These are phyloP conservation scores for Sporobolomyces roseus DNA, from an alignment of 768 basidiomycete species.

Conservation along the genomic window DNA sequence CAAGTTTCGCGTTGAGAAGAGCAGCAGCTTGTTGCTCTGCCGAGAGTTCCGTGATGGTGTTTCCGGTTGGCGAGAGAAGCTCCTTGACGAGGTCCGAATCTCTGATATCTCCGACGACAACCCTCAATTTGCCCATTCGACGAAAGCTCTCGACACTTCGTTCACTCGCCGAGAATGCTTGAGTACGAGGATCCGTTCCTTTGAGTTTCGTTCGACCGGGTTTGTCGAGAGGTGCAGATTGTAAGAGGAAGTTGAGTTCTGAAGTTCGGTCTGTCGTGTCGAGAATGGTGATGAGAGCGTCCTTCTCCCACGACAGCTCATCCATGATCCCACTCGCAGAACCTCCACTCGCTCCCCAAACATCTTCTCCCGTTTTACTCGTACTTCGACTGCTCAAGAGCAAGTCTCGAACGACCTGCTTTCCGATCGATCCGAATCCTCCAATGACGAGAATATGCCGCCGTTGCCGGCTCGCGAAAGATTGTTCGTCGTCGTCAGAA, in stretches of 20 bases:
- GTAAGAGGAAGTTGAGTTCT: conserved; percentile 43
- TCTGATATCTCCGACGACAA: conserved; percentile 39
- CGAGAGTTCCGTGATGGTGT: conserved; percentile 12
- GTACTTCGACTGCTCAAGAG: conserved; percentile 26
- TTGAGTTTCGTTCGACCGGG: conserved; percentile 32
- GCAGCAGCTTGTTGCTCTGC: conserved; percentile 25
- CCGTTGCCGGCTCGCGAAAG: conserved; percentile 6
- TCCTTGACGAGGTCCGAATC: conserved; percentile 18
- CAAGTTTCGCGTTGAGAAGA: conserved; percentile 25
- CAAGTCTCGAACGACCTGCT: conserved; percentile 42
- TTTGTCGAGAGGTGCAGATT: conserved; percentile 37
- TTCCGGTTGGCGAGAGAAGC: conserved; percentile 22
- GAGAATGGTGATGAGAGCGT: conserved; percentile 41
- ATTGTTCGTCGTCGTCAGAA: conserved; percentile 2
- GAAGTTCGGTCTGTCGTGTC: conserved; percentile 35
- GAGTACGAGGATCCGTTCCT: conserved; percentile 41
- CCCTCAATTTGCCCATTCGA: conserved; percentile 35
- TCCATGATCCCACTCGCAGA: conserved; percentile 7
- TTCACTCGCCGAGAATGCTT: conserved; percentile 33
- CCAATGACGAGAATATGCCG: conserved; percentile 45
- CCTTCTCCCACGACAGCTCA: conserved; percentile 33
- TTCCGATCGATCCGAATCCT: conserved; percentile 43
- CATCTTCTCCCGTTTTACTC: conserved; percentile 7
- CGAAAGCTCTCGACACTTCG: conserved; percentile 34
- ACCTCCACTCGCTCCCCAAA: neutral